A percentile compares a stretch with the other conserved stretches of the same genome.
These are phyloP conservation scores for Pisolithus albus DNA, from an alignment of 768 basidiomycete species.

Conservation along the genomic window DNA sequence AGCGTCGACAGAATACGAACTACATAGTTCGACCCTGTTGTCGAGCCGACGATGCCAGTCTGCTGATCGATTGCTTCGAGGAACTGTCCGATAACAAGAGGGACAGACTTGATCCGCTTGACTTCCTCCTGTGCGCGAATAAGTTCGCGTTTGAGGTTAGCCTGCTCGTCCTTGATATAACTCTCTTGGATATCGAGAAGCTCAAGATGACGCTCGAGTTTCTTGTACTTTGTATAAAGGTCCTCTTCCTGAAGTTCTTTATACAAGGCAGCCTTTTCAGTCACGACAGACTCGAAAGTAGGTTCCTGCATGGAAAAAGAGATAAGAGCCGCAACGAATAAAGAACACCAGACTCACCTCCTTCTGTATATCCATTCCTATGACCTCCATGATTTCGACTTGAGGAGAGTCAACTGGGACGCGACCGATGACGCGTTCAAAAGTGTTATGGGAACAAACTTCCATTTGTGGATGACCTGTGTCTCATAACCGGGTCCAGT, in stretches of 20 bases:
- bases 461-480: slow-evolving; percentile 13
- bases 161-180: slow-evolving; percentile 99
- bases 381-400: slow-evolving; percentile 52
- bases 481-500: neutral
- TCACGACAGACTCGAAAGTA: slow-evolving; percentile 80
- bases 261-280: slow-evolving; percentile 82
- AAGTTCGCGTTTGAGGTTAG: slow-evolving; percentile 94
- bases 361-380: slow-evolving; percentile 78
- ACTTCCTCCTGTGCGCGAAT: slow-evolving; percentile 99
- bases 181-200: slow-evolving; percentile 92
- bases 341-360: slow-evolving; percentile 45
- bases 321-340: neutral
- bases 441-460: slow-evolving; percentile 21
- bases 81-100: slow-evolving; percentile 98
- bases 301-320: slow-evolving; percentile 54
- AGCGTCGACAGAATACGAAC: slow-evolving; percentile 95
- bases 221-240: slow-evolving; percentile 96
- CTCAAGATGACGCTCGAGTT: slow-evolving; percentile 88
- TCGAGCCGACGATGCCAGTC: slow-evolving; percentile 95
- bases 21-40: slow-evolving; percentile 97
- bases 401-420: slow-evolving; percentile 4
- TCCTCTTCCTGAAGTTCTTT: slow-evolving; percentile 88
- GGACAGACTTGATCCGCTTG: slow-evolving; percentile 97
- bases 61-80: slow-evolving; percentile 97
- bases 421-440: slow-evolving; percentile 24